Conservation (phyloP, 2,329 filamentous ascomycete species). For the Alternaria arborescens region DNA sequence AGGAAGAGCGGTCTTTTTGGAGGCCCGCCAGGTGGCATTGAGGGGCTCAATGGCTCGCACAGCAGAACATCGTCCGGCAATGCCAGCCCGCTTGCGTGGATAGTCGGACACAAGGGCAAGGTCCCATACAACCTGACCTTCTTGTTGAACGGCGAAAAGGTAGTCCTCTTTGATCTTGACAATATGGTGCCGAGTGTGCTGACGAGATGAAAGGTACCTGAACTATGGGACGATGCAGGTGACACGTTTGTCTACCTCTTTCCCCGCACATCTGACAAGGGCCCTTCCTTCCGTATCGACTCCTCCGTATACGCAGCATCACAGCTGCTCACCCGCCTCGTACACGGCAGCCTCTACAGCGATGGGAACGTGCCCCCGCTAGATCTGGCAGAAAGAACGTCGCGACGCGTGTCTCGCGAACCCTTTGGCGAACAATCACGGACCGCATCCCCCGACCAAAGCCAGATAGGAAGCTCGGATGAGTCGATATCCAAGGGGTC, state of each 20-base stretch:
- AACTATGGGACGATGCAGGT: constrained; percentile 70
- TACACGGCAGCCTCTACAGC: constrained; percentile 62
- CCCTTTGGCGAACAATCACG: constrained; percentile 41
- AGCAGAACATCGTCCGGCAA: constrained; percentile 12
- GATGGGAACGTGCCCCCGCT: constrained; percentile 32
- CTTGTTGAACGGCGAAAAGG: constrained; percentile 61
- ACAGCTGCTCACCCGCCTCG: constrained; percentile 62
- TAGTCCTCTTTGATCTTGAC: constrained; percentile 36
- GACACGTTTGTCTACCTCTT: constrained; percentile 71
- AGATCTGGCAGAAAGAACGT: constrained; percentile 32
- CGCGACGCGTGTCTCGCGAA: constrained; percentile 33
- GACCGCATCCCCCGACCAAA: constrained; percentile 44
- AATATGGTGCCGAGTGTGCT: constrained; percentile 15
- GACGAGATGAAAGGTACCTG: constrained; percentile 56
- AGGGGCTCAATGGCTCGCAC: constrained; percentile 34
- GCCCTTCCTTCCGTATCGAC: constrained; percentile 69
- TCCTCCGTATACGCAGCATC: constrained; percentile 67
- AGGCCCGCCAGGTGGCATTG: constrained; percentile 16
- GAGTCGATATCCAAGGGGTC: constrained; percentile 60
- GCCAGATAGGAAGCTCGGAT: constrained; percentile 49
- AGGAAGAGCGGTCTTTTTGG: constrained; percentile 49
- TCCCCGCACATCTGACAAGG: constrained; percentile 63
- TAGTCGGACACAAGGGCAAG: constrained; percentile 65
- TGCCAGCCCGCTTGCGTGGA: constrained; percentile 61
- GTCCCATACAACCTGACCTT: constrained; percentile 64